Base-by-base conservation (phyloP, 768 basidiomycete genomes). In the Cystofilobasidium bisporidii region DNA sequence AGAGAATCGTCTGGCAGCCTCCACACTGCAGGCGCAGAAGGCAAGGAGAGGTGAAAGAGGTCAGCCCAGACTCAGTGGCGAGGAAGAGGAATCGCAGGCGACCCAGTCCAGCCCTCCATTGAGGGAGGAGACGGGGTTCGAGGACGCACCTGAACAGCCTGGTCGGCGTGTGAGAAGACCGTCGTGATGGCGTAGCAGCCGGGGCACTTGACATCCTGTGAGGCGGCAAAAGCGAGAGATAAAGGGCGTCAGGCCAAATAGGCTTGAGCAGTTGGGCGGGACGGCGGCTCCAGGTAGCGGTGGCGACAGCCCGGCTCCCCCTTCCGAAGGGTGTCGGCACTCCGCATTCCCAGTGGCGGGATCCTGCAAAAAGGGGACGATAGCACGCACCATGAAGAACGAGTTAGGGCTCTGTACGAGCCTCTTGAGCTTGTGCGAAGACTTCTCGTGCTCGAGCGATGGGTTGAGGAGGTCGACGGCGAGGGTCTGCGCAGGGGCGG, bases 81-180 rank as follows among this genome's bases (percentile, higher is more conserved):
- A n/a, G n/a, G n/a, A n/a, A n/a, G n/a, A n/a, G n/a, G n/a, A n/a
- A n/a, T n/a, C n/a, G n/a, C n/a, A n/a, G n/a, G n/a, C n/a, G n/a
- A n/a, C n/a, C n/a, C n/a, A n/a, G n/a, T n/a, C n/a, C n/a, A n/a
- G n/a, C n/a, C n/a, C n/a, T n/a, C n/a, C n/a, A n/a, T n/a, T n/a
- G n/a, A n/a, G n/a, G n/a, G 28, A 41, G 36, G n/a, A 40, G 10
- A 28, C n/a, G 65, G 32, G 61, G n/a, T n/a, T n/a, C n/a, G n/a
- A 57, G 65, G 65, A 12, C 36, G 36, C 36, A 36, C 36, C 36
- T 36, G 36, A 36, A 36, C 94, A 71, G 97, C 96, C 71, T 91
- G 94, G 80, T 97, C 92, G 45, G 94, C 93, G 80, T 99, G 94
- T 72, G 96, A 98, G 86, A 99, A 99, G 75, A 98, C 93, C 72